Percentiles rank a stretch among this genome's conserved stretches.
Conservation (phyloP, 2,329 filamentous ascomycete species). For the Botrytis galanthina region DNA sequence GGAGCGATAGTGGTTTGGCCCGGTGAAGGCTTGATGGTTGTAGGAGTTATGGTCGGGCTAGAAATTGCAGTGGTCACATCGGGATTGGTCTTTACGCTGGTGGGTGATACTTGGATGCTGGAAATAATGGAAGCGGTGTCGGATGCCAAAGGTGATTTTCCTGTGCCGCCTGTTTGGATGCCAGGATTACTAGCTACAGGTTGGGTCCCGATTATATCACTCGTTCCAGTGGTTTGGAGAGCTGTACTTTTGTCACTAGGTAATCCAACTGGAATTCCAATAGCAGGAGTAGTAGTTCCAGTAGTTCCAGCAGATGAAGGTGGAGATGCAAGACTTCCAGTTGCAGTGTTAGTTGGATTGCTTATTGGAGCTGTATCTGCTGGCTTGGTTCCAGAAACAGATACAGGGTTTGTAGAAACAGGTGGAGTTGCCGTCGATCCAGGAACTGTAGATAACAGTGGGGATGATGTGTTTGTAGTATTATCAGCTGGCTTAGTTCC, state of each 20-base stretch:
- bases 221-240: neutral
- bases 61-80: neutral
- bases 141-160: neutral
- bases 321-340: neutral
- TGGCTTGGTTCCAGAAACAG: neutral
- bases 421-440: neutral
- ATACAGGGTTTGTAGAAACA: neutral
- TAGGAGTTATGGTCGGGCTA: neutral
- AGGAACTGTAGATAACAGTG: neutral
- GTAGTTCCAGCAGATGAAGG: neutral
- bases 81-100: neutral
- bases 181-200: neutral
- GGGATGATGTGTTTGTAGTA: neutral
- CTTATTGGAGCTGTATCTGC: neutral
- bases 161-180: neutral
- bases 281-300: neutral
- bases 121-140: neutral
- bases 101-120: neutral
- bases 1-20: constrained; percentile 22
- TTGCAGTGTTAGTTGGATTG: neutral
- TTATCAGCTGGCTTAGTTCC: neutral
- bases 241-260: neutral
- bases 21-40: constrained; percentile 15
- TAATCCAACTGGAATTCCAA: constrained; percentile 6
- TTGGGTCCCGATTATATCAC: neutral